These are phyloP conservation scores for Ascochyta lentis DNA, from an alignment of 2,329 filamentous ascomycete genomes.

Conservation along the genomic window DNA sequence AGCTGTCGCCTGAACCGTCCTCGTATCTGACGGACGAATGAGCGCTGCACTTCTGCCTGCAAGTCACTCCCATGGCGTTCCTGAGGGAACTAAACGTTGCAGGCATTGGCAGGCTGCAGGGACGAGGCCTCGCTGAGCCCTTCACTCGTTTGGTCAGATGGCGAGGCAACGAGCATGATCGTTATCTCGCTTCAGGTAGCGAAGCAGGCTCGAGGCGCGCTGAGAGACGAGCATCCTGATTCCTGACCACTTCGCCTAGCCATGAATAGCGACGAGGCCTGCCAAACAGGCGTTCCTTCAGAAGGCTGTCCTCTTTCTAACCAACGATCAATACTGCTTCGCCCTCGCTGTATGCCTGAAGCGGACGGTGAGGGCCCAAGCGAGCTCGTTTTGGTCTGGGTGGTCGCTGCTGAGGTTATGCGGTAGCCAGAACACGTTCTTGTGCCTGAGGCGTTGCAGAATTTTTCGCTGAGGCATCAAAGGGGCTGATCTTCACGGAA, in stretches of 20 bases:
- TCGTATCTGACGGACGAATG: slow-evolving; percentile 18
- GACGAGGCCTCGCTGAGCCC: slow-evolving; percentile 5
- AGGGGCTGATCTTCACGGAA: slow-evolving; percentile 22
- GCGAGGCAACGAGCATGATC: slow-evolving; percentile 27
- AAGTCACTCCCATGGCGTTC: slow-evolving; percentile 12
- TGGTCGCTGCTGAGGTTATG: slow-evolving; percentile 32
- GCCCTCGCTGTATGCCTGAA: slow-evolving; percentile 24
- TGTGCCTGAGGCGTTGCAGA: slow-evolving; percentile 22
- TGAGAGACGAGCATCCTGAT: slow-evolving; percentile 8
- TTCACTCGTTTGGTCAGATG: slow-evolving; percentile 22
- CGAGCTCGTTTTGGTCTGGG: slow-evolving; percentile 28
- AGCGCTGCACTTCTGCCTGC: slow-evolving; percentile 12
- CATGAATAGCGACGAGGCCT: slow-evolving; percentile 18
- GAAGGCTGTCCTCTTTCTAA: slow-evolving; percentile 14
- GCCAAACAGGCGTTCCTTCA: slow-evolving; percentile 36
- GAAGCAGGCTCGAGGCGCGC: slow-evolving; percentile 15
- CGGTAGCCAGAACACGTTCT: slow-evolving; percentile 24
- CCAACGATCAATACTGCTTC: slow-evolving; percentile 35
- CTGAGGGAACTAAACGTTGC: slow-evolving; percentile 19
- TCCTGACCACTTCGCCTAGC: slow-evolving; percentile 24
- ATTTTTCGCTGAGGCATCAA: slow-evolving; percentile 18
- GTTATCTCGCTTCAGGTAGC: slow-evolving; percentile 33
- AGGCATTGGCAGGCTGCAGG: slow-evolving; percentile 20
- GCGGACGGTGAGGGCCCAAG: slow-evolving; percentile 29
- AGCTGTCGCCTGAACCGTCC: slow-evolving; percentile 12